These are phyloP conservation scores for Triticum aestivum DNA, from an alignment of 176 grass and related monocot genomes.

Conservation along the genomic window IWGSC_CS_RefSeq_v2.1 NC_057804.1:17822439-17822938, in stretches of 20 bases:
- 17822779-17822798: background rate
- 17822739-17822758: conserved; percentile 55
- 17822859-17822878: conserved; percentile 30
- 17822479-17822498: background rate
- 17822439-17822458: background rate
- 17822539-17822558: background rate
- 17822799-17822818: background rate
- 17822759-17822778: background rate
- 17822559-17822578: background rate
- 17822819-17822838: background rate
- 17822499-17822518: background rate
- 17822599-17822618: conserved; percentile 84
- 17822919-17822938: conserved; percentile 82
- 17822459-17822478: background rate
- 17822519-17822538: background rate
- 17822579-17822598: conserved; percentile 11
- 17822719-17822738: conserved; percentile 90
- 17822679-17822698: conserved; percentile 91
- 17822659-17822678: conserved; percentile 90
- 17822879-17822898: conserved; percentile 69
- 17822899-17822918: conserved; percentile 93
- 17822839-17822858: background rate
- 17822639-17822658: conserved; percentile 96
- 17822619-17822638: conserved; percentile 98
- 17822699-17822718: conserved; percentile 66